These are phyloP conservation scores for Populus pruinosa DNA, from an alignment of 345 rosid species.

Conservation along the genomic window DNA sequence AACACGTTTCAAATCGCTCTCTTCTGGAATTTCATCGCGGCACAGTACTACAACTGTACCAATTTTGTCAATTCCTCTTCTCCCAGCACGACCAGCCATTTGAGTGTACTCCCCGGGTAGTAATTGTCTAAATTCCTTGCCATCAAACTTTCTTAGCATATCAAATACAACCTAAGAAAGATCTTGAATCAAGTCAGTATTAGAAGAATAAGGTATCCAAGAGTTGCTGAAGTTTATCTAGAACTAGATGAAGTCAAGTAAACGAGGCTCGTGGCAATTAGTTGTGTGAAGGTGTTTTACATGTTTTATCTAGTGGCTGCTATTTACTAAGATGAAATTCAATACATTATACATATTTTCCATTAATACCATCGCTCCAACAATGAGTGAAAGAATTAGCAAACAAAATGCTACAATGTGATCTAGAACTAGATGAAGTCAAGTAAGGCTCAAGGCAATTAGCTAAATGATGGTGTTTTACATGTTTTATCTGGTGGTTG, in stretches of 20 bases:
- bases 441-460: neutral
- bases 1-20: slow-evolving; percentile 51
- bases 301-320: neutral
- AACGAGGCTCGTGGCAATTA: neutral
- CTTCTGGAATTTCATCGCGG: slow-evolving; percentile 91
- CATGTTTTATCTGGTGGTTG: neutral
- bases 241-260: neutral
- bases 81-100: slow-evolving; percentile 99
- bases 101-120: slow-evolving; percentile 99
- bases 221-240: neutral
- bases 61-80: slow-evolving; percentile 94
- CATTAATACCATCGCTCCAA: neutral
- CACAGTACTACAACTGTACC: slow-evolving; percentile 94
- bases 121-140: slow-evolving; percentile 76
- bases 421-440: neutral
- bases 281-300: neutral
- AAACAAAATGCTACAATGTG: neutral
- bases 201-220: neutral
- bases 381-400: neutral
- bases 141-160: slow-evolving; percentile 87
- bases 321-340: neutral
- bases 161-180: slow-evolving; percentile 81
- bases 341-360: neutral
- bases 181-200: slow-evolving; percentile 22
- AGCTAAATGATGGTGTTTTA: neutral